A percentile compares a stretch with the other conserved stretches of the same genome.
phyloP scores from a whole-genome alignment of 1,284 basidiomycete genomes.

The Phylloporus sp. region DNA sequence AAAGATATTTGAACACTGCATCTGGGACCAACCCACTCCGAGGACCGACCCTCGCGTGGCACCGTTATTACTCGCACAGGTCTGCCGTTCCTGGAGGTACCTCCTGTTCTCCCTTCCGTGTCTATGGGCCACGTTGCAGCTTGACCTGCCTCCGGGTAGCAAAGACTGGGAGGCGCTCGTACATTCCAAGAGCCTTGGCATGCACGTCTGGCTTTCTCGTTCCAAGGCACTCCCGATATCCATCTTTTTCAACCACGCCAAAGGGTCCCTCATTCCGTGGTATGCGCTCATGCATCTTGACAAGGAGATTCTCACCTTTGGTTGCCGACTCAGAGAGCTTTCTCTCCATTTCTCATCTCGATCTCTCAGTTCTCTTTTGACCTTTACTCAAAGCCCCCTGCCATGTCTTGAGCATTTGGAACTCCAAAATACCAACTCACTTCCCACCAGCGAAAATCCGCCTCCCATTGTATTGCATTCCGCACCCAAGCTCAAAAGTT shows the following conservation, averaged over 20 bases:
- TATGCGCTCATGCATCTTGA: conserved; percentile 36
- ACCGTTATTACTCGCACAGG: conserved; percentile 32
- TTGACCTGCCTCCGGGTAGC: conserved; percentile 27
- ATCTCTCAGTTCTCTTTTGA: conserved; percentile 33
- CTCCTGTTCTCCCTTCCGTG: conserved; percentile 35
- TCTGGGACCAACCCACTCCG: conserved; percentile 13
- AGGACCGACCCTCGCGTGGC: conserved; percentile 17
- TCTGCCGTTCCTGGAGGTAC: conserved; percentile 35
- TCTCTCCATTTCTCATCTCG: conserved; percentile 29
- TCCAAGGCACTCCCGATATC: conserved; percentile 36
- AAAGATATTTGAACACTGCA: conserved; percentile 31
- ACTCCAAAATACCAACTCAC: conserved; percentile 30
- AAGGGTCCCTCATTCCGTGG: conserved; percentile 29
- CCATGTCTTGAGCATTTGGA: conserved; percentile 33
- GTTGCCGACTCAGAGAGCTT: conserved; percentile 26
- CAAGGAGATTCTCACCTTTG: conserved; percentile 33
- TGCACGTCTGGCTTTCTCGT: conserved; percentile 36
- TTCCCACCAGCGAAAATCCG: conserved; percentile 31
- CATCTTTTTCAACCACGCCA: conserved; percentile 29
- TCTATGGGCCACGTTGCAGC: conserved; percentile 28
- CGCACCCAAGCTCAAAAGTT: conserved; percentile 33
- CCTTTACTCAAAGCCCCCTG: conserved; percentile 32
- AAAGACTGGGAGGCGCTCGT: conserved; percentile 33
- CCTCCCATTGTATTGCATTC: conserved; percentile 30
- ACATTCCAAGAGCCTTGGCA: conserved; percentile 30